These are phyloP conservation scores for Coemansia sp. DNA, from an alignment of 192 early-diverging fungal species.

Conservation along the genomic window DNA sequence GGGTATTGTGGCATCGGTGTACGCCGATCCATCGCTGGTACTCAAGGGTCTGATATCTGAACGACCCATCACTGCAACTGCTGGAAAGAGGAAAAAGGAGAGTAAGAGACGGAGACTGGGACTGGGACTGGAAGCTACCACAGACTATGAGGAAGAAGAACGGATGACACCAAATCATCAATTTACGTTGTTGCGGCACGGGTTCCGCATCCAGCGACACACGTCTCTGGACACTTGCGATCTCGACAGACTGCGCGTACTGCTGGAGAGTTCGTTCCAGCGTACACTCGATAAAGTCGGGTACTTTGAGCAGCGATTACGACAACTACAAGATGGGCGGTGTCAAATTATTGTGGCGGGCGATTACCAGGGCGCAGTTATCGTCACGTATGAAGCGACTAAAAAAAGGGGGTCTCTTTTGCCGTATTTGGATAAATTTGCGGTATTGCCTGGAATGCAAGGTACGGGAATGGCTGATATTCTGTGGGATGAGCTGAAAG, in stretches of 20 bases:
- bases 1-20: slow-evolving; percentile 74
- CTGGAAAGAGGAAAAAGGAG: too few relatives aligned
- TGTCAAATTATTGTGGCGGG: slow-evolving; percentile 79
- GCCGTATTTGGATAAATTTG: slow-evolving; percentile 92
- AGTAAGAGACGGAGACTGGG: too few relatives aligned
- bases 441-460: slow-evolving; percentile 81
- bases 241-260: slow-evolving; percentile 57
- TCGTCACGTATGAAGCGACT: slow-evolving; percentile 74
- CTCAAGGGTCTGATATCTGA: slow-evolving; percentile 57
- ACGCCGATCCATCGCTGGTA: slow-evolving; percentile 46
- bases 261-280: slow-evolving; percentile 81
- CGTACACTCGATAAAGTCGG: slow-evolving; percentile 58
- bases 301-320: slow-evolving; percentile 65
- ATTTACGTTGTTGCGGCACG: slow-evolving; percentile 81
- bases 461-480: slow-evolving; percentile 95
- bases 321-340: slow-evolving; percentile 59
- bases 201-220: slow-evolving; percentile 67
- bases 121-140: too few relatives aligned
- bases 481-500: slow-evolving; percentile 81
- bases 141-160: too few relatives aligned
- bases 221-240: slow-evolving; percentile 52
- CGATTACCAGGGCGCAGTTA: slow-evolving; percentile 89
- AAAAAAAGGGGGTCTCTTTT: slow-evolving; percentile 30
- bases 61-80: slow-evolving; percentile 17
- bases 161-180: slow-evolving; percentile 16